phyloP scores from a whole-genome alignment of 2,329 filamentous ascomycete species.

The Colletotrichum liaoningense region DNA sequence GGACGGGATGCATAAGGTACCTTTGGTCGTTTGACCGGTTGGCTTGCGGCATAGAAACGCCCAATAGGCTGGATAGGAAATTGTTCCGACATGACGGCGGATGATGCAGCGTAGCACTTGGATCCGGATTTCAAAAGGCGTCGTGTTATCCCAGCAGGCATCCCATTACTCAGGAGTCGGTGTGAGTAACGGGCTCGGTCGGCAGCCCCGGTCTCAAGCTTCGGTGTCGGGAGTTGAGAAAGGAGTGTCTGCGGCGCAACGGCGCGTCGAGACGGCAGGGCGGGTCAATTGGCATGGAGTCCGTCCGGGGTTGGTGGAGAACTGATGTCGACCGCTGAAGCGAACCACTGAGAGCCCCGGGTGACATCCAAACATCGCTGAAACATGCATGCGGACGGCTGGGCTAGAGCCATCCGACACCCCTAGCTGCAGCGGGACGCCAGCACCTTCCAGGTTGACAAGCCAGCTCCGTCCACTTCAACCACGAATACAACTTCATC shows the following conservation, averaged over 20 bases:
- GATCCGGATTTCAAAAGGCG: not conserved
- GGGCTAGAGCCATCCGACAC: conserved; percentile 9
- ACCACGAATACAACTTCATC: not conserved
- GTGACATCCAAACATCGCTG: conserved; percentile 31
- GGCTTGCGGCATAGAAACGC: conserved; percentile 75
- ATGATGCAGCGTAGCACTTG: not conserved
- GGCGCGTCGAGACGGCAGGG: conserved; percentile 4
- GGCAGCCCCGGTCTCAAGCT: conserved; percentile 24
- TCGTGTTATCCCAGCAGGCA: not conserved
- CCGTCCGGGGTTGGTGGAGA: conserved; percentile 27
- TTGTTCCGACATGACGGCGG: conserved; percentile 20
- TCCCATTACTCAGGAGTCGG: not conserved
- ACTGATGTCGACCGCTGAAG: conserved; percentile 6
- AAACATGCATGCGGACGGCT: conserved; percentile 33
- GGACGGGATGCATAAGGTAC: conserved; percentile 49
- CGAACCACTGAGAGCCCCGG: conserved; percentile 20
- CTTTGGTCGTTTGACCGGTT: conserved; percentile 80
- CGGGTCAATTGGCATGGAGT: conserved; percentile 7
- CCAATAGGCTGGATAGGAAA: conserved; percentile 78
- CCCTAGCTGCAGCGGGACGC: conserved; percentile 26
- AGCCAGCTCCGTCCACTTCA: not conserved
- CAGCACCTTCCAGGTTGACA: not conserved
- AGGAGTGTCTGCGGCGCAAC: conserved; percentile 21
- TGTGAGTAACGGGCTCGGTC: not conserved
- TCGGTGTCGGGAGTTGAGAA: conserved; percentile 25